Conservation (phyloP, 2,329 filamentous ascomycete genomes). For the Coleophoma crateriformis region DNA sequence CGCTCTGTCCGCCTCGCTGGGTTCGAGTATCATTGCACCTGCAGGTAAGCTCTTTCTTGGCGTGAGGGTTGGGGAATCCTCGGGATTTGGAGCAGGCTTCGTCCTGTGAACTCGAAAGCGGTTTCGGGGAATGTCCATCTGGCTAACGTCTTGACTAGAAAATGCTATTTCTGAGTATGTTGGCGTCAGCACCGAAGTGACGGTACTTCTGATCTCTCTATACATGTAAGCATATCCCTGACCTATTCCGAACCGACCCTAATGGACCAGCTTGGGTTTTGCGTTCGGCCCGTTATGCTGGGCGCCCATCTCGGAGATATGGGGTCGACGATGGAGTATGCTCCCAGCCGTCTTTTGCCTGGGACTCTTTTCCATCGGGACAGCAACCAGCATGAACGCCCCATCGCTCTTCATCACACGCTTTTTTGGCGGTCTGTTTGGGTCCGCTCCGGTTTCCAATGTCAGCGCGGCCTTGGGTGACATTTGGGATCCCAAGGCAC, state of each 20-base stretch:
- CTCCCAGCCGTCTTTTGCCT: constrained; percentile 50
- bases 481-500: constrained; percentile 46
- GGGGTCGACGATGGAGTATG: constrained; percentile 54
- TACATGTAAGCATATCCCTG: constrained; percentile 30
- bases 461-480: constrained; percentile 57
- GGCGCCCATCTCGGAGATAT: constrained; percentile 60
- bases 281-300: constrained; percentile 49
- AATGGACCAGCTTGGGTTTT: constrained; percentile 30
- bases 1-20: constrained; percentile 41
- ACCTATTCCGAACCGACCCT: neutral
- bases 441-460: constrained; percentile 57
- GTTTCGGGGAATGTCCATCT: no score
- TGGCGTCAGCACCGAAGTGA: constrained; percentile 34
- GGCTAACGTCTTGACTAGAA: constrained; percentile 11
- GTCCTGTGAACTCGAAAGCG: no score
- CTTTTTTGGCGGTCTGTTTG: constrained; percentile 61
- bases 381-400: constrained; percentile 51
- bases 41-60: constrained; percentile 18
- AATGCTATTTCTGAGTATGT: constrained; percentile 34
- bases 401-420: constrained; percentile 57
- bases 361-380: constrained; percentile 56
- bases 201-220: constrained; percentile 39
- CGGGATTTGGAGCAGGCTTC: no score
- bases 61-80: no score
- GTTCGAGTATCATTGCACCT: constrained; percentile 44